Base-by-base conservation (phyloP, 1,139 yeast species). In the Tardiomyces digboiensis region DNA sequence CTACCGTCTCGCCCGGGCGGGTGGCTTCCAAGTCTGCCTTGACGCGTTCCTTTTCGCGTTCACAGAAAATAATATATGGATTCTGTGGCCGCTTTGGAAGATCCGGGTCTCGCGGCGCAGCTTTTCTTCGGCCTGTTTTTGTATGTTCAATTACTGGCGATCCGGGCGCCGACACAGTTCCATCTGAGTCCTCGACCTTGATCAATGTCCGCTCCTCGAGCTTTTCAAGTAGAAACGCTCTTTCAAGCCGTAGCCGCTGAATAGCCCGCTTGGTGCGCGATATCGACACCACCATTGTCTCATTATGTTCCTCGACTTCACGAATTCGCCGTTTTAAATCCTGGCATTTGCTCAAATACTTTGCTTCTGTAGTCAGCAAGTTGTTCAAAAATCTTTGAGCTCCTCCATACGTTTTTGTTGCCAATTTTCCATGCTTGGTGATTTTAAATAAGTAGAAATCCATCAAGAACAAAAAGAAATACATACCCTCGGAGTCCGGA, bases 11-110 rank as follows among this genome's bases (percentile, higher is more conserved):
- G 1, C 80, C 82, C 13, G 33, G 38, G n/a, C 29, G 16, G 16
- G 44, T 37, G 21, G 59, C 60, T 44, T 72, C 78, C 47, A 74
- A 66, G 48, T 80, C 78, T 44, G 71, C 72, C 52, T 76, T 78
- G 41, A 86, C 75, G 44, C 76, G 71, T 44, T 85, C 95, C 62
- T 86, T 84, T 58, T 86, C 93, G 66, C 77, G 67, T 49, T 88
- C 97, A 65, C 97, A 88, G 59, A 84, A 88, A 44, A 86, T 76
- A 50, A 87, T 70, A 58, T 88, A 87, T 8, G 96, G 95, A 62
- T 88, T 88, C 5, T 94, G 83, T 14, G 96, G 95, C 54, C 94
- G 73, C 55, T 85, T 85, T 14, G 97, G 96, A 56, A 82, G 74
- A 53, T 79, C 81, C 2, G 95, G 95, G 60, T 85, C 95, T 56